A percentile compares a stretch with the other conserved stretches of the same genome.
Evolutionary conservation across 1,139 yeast species (phyloP).

Genomic region (Kazachstania sp.): DNA sequence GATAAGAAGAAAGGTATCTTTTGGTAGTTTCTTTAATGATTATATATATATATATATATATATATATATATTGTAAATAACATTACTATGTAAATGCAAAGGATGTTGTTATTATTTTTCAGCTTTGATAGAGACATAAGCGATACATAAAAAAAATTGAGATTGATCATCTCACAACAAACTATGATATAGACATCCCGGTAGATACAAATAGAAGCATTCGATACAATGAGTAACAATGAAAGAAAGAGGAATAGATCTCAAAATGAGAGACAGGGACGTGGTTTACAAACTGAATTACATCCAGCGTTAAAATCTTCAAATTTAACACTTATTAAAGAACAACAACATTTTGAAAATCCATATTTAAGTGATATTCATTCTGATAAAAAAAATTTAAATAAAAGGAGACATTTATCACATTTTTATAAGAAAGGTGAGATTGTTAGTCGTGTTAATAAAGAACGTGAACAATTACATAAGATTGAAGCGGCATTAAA

Average conservation of each 20-base stretch:
- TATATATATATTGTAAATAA: not conserved
- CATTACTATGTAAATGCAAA: not conserved
- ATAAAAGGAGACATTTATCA: slow-evolving; percentile 9
- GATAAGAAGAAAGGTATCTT: slow-evolving; percentile 1
- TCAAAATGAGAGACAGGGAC: slow-evolving; percentile 6
- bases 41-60: not conserved
- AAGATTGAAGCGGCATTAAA: slow-evolving; percentile 1
- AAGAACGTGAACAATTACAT: slow-evolving; percentile 9
- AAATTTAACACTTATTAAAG: slow-evolving; percentile 23
- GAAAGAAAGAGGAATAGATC: not conserved
- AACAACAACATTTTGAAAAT: slow-evolving; percentile 18
- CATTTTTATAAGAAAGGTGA: slow-evolving; percentile 23
- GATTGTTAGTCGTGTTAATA: slow-evolving; percentile 12
- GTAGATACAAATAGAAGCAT: too few species aligned
- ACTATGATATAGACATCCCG: too few species aligned
- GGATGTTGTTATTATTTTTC: too few species aligned
- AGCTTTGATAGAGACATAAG: too few species aligned
- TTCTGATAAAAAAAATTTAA: not conserved
- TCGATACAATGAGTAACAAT: too few species aligned
- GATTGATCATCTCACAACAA: too few species aligned
- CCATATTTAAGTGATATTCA: slow-evolving; percentile 20
- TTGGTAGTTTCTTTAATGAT: not conserved
- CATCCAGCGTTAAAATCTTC: slow-evolving; percentile 26
- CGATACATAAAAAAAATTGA: too few species aligned
- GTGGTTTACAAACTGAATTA: slow-evolving; percentile 25